Base-by-base conservation (phyloP, 116 monocot species). In the Iris pallida region DNA sequence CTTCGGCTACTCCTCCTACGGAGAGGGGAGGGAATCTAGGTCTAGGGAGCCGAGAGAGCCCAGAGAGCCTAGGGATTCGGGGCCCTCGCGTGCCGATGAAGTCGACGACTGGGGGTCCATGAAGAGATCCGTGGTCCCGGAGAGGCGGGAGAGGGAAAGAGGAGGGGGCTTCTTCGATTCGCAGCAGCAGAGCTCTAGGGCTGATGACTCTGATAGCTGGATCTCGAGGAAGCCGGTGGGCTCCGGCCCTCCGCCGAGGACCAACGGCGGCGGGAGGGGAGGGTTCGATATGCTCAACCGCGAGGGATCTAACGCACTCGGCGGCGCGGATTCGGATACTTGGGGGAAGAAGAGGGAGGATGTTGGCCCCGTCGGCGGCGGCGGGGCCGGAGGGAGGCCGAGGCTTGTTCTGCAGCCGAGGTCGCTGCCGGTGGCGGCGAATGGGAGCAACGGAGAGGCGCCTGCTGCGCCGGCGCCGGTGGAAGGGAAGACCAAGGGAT, bases 51-150 rank as follows among this genome's bases (percentile, higher is more conserved):
- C 73, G 4, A 45, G 58, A 47, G 59, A 71, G 6, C 5, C 7
- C 6, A 67, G 67, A 14, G 67, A 67, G 55, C 67, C 67, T 4
- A 64, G 75, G 58, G 88, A 80, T 77, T 66, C 68, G 18, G 87
- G 71, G 5, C 88, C 88, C 0, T 95, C 95, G 0, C 76, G 95
- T 16, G 91, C 95, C 20, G 95, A 95, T 60, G 91, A 89, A 75
- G 70, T 77, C 41, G 91, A 95, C 53, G 91, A 95, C 65, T 95
- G 95, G 95, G 91, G 84, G 7, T 76, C 86, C 6, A 73, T 17
- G 62, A 95, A 95, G 88, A 83, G 62, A 49, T 75, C 88, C 2
- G n/a, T 60, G 20, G 66, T 70, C 8, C 45, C 68, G 16, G 74
- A 71, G 53, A 56, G 68, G 66, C 66, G 72, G 59, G 85, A 77